Percentiles rank a stretch among this genome's conserved stretches.
phyloP scores from a whole-genome alignment of 192 early-diverging fungal species.

The Coemansia sp. region DNA sequence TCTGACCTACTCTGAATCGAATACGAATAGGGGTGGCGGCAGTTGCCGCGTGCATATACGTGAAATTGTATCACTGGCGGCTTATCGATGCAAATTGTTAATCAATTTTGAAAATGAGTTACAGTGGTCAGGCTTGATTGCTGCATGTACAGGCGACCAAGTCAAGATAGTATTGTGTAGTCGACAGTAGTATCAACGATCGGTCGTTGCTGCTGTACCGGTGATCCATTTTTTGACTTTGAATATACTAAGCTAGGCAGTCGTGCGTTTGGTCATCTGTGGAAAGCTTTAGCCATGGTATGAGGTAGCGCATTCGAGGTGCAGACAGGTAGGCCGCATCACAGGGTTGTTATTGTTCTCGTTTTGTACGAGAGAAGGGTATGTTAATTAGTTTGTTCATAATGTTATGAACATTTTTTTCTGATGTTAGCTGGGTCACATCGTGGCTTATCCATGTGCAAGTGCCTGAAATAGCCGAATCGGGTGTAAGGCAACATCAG shows the following conservation, averaged over 20 bases:
- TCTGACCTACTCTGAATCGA: neutral
- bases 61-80: neutral
- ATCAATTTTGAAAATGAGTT: neutral
- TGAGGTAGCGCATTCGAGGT: neutral
- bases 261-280: neutral
- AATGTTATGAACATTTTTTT: neutral
- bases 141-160: neutral
- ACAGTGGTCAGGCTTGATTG: neutral
- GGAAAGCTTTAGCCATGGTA: neutral
- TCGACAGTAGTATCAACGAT: neutral
- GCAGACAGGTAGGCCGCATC: neutral
- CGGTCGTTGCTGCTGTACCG: neutral
- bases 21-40: neutral
- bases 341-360: neutral
- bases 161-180: neutral
- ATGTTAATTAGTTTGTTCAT: neutral
- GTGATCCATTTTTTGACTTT: neutral
- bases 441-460: neutral
- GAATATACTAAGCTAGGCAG: neutral
- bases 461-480: neutral
- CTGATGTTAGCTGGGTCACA: neutral
- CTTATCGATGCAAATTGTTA: neutral
- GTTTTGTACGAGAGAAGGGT: neutral
- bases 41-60: constrained; percentile 1
- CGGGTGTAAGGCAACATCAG: neutral